These are phyloP conservation scores for Citrus unshiu DNA, from an alignment of 345 rosid species.

Conservation along the genomic window DNA sequence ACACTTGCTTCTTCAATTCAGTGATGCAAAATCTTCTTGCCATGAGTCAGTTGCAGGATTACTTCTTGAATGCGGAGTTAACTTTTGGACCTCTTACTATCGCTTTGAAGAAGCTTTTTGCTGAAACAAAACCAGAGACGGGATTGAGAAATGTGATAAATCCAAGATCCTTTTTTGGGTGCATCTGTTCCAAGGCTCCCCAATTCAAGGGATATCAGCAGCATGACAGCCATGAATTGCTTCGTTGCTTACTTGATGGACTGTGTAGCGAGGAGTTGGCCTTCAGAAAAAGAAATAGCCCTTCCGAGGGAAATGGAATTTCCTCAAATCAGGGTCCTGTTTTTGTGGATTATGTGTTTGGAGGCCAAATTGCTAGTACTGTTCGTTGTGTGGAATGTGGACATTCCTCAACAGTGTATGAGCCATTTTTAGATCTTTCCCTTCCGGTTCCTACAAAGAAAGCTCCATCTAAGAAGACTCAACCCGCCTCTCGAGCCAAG, in stretches of 20 bases:
- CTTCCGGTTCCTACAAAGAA: slow-evolving; percentile 87
- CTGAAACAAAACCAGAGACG: slow-evolving; percentile 60
- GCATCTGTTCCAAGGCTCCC: slow-evolving; percentile 73
- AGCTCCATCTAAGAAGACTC: slow-evolving; percentile 53
- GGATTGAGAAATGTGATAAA: slow-evolving; percentile 62
- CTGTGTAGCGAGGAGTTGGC: slow-evolving; percentile 76
- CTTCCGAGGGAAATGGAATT: slow-evolving; percentile 28
- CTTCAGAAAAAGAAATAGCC: slow-evolving; percentile 39
- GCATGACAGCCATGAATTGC: slow-evolving; percentile 97
- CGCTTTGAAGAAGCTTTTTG: slow-evolving; percentile 68
- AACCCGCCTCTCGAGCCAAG: slow-evolving; percentile 52
- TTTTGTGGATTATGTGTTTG: slow-evolving; percentile 75
- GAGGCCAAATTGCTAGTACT: slow-evolving; percentile 85
- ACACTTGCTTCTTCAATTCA: slow-evolving; percentile 95
- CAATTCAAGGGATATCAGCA: slow-evolving; percentile 92
- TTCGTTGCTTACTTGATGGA: slow-evolving; percentile 77
- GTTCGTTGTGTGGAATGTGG: slow-evolving; percentile 85
- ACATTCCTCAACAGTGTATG: slow-evolving; percentile 81
- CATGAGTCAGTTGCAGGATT: slow-evolving; percentile 50
- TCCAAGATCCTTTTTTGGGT: slow-evolving; percentile 68
- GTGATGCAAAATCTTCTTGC: slow-evolving; percentile 89
- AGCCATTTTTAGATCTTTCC: slow-evolving; percentile 93
- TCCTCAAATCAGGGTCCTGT: slow-evolving; percentile 42
- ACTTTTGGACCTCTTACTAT: slow-evolving; percentile 55
- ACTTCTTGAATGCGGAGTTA: slow-evolving; percentile 46